phyloP scores from a whole-genome alignment of 495 filamentous ascomycete genomes.

The Beverwykella pulmonaria region DNA sequence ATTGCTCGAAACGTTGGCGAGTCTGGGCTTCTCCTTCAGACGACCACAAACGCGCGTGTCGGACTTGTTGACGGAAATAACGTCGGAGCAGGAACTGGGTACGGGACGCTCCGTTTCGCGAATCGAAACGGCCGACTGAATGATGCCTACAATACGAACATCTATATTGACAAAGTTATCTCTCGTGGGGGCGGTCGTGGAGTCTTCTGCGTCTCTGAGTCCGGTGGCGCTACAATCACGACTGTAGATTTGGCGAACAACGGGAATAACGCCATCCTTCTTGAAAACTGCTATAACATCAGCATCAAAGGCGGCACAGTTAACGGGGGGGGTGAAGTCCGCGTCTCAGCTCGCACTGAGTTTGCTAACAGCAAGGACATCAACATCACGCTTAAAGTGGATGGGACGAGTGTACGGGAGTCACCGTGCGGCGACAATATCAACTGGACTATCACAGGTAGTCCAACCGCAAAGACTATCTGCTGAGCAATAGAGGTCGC shows the following conservation, averaged over 20 bases:
- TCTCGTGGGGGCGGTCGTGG: constrained; percentile 53
- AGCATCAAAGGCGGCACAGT: constrained; percentile 50
- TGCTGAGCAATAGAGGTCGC: too few relatives aligned
- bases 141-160: constrained; percentile 50
- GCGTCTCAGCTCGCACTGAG: constrained; percentile 49
- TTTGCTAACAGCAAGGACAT: constrained; percentile 52
- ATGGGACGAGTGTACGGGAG: constrained; percentile 50
- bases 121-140: constrained; percentile 52
- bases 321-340: constrained; percentile 52
- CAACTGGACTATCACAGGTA: constrained; percentile 49
- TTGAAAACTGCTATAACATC: constrained; percentile 55
- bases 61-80: constrained; percentile 53
- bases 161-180: constrained; percentile 50
- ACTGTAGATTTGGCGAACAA: constrained; percentile 49
- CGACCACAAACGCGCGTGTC: constrained; percentile 49
- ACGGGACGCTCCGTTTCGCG: constrained; percentile 53
- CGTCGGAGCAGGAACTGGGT: constrained; percentile 49
- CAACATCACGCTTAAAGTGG: constrained; percentile 47
- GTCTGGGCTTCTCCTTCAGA: constrained; percentile 51
- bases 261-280: constrained; percentile 53
- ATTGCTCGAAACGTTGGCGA: constrained; percentile 52
- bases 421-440: constrained; percentile 51
- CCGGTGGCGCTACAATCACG: constrained; percentile 48
- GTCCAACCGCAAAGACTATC: constrained; percentile 40
- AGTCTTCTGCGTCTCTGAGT: constrained; percentile 54